Percentiles rank a stretch among this genome's conserved stretches.
Evolutionary conservation across 768 basidiomycete genomes (phyloP).

Genomic region (Podaxis sp.): DNA sequence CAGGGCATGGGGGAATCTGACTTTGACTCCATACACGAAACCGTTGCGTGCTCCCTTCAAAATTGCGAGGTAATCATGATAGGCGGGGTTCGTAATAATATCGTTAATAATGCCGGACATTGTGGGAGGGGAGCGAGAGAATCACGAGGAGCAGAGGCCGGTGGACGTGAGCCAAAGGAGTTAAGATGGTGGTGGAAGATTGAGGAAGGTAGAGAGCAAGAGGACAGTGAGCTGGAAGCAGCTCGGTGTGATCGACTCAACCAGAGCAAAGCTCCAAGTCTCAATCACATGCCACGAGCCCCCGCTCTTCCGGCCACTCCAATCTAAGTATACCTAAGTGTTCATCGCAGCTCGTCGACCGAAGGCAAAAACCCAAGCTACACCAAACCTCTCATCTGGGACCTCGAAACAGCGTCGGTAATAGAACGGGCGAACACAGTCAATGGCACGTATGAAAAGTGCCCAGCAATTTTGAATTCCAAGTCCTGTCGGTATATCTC

Average conservation of each 20-base stretch:
- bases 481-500: neutral
- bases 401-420: neutral
- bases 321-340: no score
- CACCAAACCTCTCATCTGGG: neutral
- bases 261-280: neutral
- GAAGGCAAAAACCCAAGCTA: neutral
- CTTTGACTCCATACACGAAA: constrained; percentile 85
- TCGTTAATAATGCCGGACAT: constrained; percentile 28
- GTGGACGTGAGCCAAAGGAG: constrained; percentile 4
- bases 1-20: constrained; percentile 92
- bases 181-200: constrained; percentile 2
- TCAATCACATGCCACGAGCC: constrained; percentile 17
- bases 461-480: neutral
- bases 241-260: neutral
- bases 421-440: neutral
- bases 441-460: neutral
- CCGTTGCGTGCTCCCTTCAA: constrained; percentile 93
- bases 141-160: constrained; percentile 3
- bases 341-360: neutral
- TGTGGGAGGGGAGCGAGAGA: neutral
- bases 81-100: constrained; percentile 64
- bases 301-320: neutral
- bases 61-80: constrained; percentile 89
- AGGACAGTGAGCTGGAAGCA: constrained; percentile 14
- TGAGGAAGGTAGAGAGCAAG: neutral